Base-by-base conservation (phyloP, 1,284 basidiomycete species). In the Fistulinella staudtii region DNA sequence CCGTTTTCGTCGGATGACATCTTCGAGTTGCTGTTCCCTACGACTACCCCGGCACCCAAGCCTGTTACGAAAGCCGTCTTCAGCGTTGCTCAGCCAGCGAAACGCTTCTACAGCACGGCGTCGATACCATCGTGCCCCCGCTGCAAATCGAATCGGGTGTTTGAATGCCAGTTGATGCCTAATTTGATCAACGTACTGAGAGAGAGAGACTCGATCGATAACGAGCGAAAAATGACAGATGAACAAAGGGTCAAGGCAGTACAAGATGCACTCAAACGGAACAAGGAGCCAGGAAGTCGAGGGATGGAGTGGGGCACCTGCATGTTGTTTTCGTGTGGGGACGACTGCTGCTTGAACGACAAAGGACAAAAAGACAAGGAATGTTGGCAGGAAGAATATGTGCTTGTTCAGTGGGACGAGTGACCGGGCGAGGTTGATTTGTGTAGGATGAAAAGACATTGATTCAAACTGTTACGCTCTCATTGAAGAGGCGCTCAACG, bases 151-250 rank as follows among this genome's bases (percentile, higher is more conserved):
- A 67, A 63, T 34, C 76, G 87, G 10, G 72, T 82, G 8, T 93
- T 91, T 63, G 90, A 93, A 59, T 89, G 83, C 54, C 89, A 93
- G 60, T 66, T 92, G 30, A 91, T 91, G 88, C 89, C 89, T 1
- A 89, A 91, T 61, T 66, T 92, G 36, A 88, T 91, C 63, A 89
- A 86, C 47, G 67, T 87, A 7, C 70, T 89, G 24, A 70, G 72
- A 45, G 48, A 51, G 31, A 70, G 72, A 44, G 47, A 50, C 31
- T 41, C 58, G 31, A 33, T 37, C n/a, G 54, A 54, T 29, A 56
- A 57, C 24, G 54, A 57, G 24, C 51, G 64, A 41, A 70, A 68
- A 46, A 46, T 73, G 54, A 74, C 75, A 7, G 80, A 85, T 33
- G 79, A 79, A 55, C 77, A 82, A 57, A 67, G 82, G 49, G 68